phyloP scores from a whole-genome alignment of 23 red algal species.

The Gracilaria gracilis region DNA sequence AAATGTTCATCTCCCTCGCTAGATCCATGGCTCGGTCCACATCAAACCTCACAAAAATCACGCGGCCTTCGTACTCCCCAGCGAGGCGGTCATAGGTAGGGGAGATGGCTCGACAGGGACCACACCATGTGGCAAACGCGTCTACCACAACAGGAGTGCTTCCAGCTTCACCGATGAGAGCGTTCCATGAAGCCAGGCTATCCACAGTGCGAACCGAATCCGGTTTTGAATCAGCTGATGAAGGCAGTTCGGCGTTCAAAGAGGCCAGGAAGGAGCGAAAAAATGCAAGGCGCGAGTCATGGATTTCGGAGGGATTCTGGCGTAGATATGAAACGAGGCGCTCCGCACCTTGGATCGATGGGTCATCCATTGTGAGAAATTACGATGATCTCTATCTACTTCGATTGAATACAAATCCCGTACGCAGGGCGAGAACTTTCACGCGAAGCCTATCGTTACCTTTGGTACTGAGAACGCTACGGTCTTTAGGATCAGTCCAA shows the following conservation, averaged over 20 bases:
- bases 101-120: conserved; percentile 61
- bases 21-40: conserved; percentile 38
- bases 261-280: background rate
- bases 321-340: conserved; percentile 6
- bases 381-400: background rate
- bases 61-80: background rate
- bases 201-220: background rate
- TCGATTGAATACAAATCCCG: background rate
- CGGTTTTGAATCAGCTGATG: background rate
- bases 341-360: conserved; percentile 15
- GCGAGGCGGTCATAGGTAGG: conserved; percentile 56
- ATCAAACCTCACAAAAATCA: conserved; percentile 21
- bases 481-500: no score
- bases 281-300: conserved; percentile 12
- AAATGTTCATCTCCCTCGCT: conserved; percentile 42
- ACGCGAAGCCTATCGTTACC: no score
- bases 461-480: no score
- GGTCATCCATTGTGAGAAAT: background rate
- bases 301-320: conserved; percentile 3
- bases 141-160: conserved; percentile 50
- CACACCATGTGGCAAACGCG: conserved; percentile 70
- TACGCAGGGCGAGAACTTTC: no score
- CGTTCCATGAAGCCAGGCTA: conserved; percentile 5
- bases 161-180: background rate
- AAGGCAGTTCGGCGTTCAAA: background rate